phyloP scores from a whole-genome alignment of 2,329 filamentous ascomycete genomes.

The Fusarium sulawesiense region DNA sequence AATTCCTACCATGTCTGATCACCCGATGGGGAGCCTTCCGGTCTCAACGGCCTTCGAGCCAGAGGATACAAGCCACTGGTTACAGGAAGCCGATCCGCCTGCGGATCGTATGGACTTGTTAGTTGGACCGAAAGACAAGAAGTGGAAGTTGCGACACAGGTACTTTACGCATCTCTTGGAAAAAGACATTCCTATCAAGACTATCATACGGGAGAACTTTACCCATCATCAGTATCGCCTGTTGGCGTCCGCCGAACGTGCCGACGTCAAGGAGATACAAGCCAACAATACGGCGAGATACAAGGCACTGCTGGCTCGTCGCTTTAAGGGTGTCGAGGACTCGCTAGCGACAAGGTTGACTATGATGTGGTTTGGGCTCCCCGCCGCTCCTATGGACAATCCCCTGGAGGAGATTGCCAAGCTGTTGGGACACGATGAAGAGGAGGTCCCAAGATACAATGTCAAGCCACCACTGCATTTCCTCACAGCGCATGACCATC shows the following conservation, averaged over 20 bases:
- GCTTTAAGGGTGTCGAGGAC: constrained; percentile 46
- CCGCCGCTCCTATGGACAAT: constrained; percentile 53
- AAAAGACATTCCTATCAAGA: constrained; percentile 40
- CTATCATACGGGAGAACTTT: constrained; percentile 52
- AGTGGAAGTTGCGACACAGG: constrained; percentile 43
- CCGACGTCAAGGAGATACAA: constrained; percentile 50
- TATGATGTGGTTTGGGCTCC: constrained; percentile 61
- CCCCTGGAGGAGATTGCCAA: constrained; percentile 43
- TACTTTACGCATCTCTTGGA: constrained; percentile 48
- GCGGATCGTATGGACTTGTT: constrained; percentile 35
- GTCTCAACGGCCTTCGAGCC: background rate
- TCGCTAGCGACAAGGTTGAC: constrained; percentile 57
- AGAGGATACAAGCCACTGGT: background rate
- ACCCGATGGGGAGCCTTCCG: background rate
- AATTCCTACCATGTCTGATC: no score
- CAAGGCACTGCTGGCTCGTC: constrained; percentile 44
- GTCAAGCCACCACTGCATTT: constrained; percentile 49
- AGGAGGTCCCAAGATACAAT: constrained; percentile 24
- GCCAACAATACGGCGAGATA: constrained; percentile 48
- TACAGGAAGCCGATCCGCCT: constrained; percentile 1
- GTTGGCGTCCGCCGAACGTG: constrained; percentile 46
- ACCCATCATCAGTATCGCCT: constrained; percentile 50
- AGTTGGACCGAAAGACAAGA: constrained; percentile 40
- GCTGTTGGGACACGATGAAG: constrained; percentile 27
- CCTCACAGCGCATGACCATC: constrained; percentile 46